These are phyloP conservation scores for Aspergillus affinis DNA, from an alignment of 495 filamentous ascomycete species.

Conservation along the genomic window DNA sequence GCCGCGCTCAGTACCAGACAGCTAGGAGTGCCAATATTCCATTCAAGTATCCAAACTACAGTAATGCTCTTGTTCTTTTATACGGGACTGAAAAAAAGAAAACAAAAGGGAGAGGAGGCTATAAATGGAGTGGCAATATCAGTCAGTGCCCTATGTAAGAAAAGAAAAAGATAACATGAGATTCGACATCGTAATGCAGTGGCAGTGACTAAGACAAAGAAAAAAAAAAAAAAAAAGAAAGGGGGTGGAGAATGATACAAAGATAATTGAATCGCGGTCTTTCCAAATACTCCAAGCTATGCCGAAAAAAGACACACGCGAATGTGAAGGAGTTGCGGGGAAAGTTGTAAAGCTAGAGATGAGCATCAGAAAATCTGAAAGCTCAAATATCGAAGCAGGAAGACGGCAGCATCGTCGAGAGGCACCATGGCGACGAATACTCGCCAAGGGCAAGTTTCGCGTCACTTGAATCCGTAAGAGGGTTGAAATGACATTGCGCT, in stretches of 20 bases:
- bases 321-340: slow-evolving; percentile 15
- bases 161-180: not conserved
- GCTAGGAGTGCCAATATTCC: not conserved
- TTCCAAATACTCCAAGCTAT: slow-evolving; percentile 49
- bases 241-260: slow-evolving; percentile 19
- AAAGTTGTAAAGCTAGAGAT: slow-evolving; percentile 5
- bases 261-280: slow-evolving; percentile 34
- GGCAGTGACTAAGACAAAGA: not conserved
- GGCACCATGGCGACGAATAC: not conserved
- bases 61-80: slow-evolving; percentile 12
- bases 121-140: not conserved
- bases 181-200: not conserved
- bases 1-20: too few species aligned
- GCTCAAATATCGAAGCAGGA: slow-evolving; percentile 7
- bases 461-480: not conserved
- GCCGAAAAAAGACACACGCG: slow-evolving; percentile 32
- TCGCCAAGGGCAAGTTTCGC: not conserved
- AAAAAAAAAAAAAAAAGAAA: slow-evolving; percentile 6
- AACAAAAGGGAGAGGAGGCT: not conserved
- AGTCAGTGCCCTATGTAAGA: not conserved
- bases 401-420: slow-evolving; percentile 2
- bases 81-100: not conserved
- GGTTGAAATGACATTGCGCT: not conserved
- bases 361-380: slow-evolving; percentile 10
- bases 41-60: slow-evolving; percentile 25